Evolutionary conservation across 2,329 filamentous ascomycete species (phyloP).

Genomic region (Stagonosporopsis chrysanthemi): DNA sequence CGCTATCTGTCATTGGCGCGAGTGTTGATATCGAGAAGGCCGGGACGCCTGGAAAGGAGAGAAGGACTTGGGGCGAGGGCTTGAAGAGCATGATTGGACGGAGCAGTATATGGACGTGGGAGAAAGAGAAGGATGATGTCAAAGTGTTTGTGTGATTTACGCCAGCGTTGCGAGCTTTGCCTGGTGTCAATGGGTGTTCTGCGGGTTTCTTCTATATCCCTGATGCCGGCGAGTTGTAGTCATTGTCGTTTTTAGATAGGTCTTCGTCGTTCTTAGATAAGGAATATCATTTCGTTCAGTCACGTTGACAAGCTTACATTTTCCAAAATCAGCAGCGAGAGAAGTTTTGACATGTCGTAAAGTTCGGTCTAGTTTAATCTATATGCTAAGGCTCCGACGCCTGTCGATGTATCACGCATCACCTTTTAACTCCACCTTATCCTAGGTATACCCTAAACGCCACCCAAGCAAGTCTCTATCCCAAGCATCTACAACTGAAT

Average conservation of each 20-base stretch:
- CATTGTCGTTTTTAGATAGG: neutral
- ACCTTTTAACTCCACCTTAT: neutral
- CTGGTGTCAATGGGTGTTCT: neutral
- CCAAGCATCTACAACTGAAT: constrained; percentile 70
- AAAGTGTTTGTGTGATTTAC: constrained; percentile 35
- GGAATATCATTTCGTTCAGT: neutral
- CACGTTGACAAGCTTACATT: neutral
- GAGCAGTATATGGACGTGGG: constrained; percentile 23
- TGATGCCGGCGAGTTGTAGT: neutral
- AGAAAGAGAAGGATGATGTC: constrained; percentile 25
- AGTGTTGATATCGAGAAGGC: constrained; percentile 21
- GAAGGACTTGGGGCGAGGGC: constrained; percentile 35
- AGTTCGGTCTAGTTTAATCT: neutral
- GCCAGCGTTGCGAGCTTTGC: neutral
- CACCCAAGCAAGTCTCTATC: constrained; percentile 2
- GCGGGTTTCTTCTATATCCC: constrained; percentile 6
- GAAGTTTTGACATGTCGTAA: neutral
- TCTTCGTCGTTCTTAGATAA: neutral
- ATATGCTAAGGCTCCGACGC: constrained; percentile 2
- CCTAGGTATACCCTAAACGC: constrained; percentile 14
- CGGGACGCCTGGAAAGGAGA: constrained; percentile 22
- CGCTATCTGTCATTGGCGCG: constrained; percentile 22
- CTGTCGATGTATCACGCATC: neutral
- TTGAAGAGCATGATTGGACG: constrained; percentile 30
- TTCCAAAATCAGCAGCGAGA: neutral